Percentiles rank a stretch among this genome's conserved stretches.
These are phyloP conservation scores for Vitrella brassicaformis DNA, from an alignment of 73 alveolate species.

Conservation along the genomic window DNA sequence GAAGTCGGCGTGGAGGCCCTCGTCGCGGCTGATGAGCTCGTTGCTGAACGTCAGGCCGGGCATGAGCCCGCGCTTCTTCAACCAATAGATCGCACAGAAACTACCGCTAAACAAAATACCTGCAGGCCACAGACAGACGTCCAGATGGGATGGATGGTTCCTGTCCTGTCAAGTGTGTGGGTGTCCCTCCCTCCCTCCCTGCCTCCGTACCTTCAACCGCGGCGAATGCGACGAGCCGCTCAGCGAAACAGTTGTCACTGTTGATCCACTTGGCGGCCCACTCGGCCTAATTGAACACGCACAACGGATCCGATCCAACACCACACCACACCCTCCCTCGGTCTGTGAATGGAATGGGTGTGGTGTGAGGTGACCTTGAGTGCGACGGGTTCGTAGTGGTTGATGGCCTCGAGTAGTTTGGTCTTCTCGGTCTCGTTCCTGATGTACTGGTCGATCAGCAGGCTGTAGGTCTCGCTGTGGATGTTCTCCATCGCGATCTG, in stretches of 20 bases:
- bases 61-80: constrained; percentile 83
- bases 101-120: constrained; percentile 85
- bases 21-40: constrained; percentile 76
- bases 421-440: constrained; percentile 29
- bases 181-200: neutral
- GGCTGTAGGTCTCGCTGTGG: constrained; percentile 85
- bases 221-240: constrained; percentile 86
- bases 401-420: constrained; percentile 70
- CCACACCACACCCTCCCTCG: constrained; percentile 47
- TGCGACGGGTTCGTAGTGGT: too few species aligned
- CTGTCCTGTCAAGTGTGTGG: too few species aligned
- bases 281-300: constrained; percentile 58
- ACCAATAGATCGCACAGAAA: constrained; percentile 88
- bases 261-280: constrained; percentile 91
- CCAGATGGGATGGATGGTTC: too few species aligned
- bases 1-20: constrained; percentile 86
- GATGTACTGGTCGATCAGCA: constrained; percentile 65
- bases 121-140: too few species aligned
- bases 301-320: constrained; percentile 51
- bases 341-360: constrained; percentile 48
- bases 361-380: too few species aligned
- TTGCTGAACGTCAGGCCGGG: constrained; percentile 93
- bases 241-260: constrained; percentile 54
- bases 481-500: constrained; percentile 92
- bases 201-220: constrained; percentile 72